A percentile compares a stretch with the other conserved stretches of the same genome.
Evolutionary conservation across 768 basidiomycete genomes (phyloP).

Genomic region (Lactarius hatsudake): DNA sequence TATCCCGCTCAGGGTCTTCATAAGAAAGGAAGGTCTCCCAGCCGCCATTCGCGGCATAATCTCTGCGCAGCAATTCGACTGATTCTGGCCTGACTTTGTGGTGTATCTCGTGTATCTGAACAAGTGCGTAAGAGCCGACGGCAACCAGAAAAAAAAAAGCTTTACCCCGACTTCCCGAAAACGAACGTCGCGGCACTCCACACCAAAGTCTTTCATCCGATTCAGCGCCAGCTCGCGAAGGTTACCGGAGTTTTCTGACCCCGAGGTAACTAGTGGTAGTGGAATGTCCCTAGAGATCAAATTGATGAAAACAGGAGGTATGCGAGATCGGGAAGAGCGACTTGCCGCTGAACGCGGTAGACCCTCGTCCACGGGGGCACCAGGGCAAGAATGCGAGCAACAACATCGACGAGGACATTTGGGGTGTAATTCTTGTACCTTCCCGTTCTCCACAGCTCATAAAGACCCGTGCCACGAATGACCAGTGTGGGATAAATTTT

Average conservation of each 20-base stretch:
- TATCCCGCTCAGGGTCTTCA: slow-evolving; percentile 96
- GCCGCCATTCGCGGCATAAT: slow-evolving; percentile 96
- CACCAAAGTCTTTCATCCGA: slow-evolving; percentile 98
- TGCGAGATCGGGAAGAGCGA: slow-evolving; percentile 5
- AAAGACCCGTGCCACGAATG: slow-evolving; percentile 93
- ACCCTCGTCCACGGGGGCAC: slow-evolving; percentile 99
- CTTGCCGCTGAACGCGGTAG: slow-evolving; percentile 92
- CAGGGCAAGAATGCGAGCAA: slow-evolving; percentile 91
- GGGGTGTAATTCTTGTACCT: slow-evolving; percentile 99
- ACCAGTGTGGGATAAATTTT: slow-evolving; percentile 99
- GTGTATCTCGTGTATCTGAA: slow-evolving; percentile 95
- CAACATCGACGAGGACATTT: slow-evolving; percentile 97
- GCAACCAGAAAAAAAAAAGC: slow-evolving; percentile 27
- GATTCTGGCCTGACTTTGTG: slow-evolving; percentile 95
- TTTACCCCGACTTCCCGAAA: slow-evolving; percentile 95
- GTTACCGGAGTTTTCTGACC: slow-evolving; percentile 97
- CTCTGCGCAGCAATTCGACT: slow-evolving; percentile 90
- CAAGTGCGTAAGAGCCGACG: not conserved
- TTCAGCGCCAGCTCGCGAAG: slow-evolving; percentile 93
- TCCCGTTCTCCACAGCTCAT: slow-evolving; percentile 96
- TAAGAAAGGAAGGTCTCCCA: slow-evolving; percentile 99
- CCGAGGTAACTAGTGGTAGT: slow-evolving; percentile 91
- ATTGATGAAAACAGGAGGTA: not conserved
- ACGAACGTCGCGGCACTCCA: slow-evolving; percentile 94
- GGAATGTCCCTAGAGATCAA: slow-evolving; percentile 78